These are phyloP conservation scores for Globisporangium solare DNA, from an alignment of 352 stramenopile species.

Conservation along the genomic window DNA sequence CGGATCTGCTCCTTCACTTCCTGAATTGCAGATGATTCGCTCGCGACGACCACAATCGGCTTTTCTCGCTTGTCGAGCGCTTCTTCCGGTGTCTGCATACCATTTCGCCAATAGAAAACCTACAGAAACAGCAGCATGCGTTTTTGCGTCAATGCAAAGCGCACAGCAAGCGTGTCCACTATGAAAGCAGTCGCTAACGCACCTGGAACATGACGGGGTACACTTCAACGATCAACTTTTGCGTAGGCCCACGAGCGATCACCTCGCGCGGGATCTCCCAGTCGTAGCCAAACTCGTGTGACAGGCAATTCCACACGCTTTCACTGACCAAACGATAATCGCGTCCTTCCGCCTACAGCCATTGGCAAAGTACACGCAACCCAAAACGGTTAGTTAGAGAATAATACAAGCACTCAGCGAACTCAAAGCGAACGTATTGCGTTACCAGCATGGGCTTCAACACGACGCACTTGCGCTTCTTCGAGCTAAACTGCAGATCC, in stretches of 20 bases:
- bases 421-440: neutral
- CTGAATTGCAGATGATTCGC: constrained; percentile 28
- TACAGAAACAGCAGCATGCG: constrained; percentile 6
- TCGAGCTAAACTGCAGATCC: constrained; percentile 39
- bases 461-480: constrained; percentile 39
- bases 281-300: constrained; percentile 56
- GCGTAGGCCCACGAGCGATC: constrained; percentile 30
- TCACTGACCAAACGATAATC: constrained; percentile 71
- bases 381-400: neutral
- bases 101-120: constrained; percentile 37
- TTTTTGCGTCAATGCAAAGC: too few relatives aligned
- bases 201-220: constrained; percentile 71
- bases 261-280: constrained; percentile 70
- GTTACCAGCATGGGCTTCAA: constrained; percentile 49
- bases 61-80: constrained; percentile 25
- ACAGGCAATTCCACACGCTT: constrained; percentile 63
- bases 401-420: neutral
- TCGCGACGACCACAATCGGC: constrained; percentile 39
- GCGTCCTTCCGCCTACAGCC: constrained; percentile 41
- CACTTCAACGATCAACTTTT: constrained; percentile 54
- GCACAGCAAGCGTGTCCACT: neutral
- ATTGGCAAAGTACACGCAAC: neutral
- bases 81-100: constrained; percentile 22
- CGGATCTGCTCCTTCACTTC: constrained; percentile 47
- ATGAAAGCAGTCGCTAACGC: neutral